Conservation (phyloP, 176 grass and related monocot species). For the Oryza officinalis region DNA sequence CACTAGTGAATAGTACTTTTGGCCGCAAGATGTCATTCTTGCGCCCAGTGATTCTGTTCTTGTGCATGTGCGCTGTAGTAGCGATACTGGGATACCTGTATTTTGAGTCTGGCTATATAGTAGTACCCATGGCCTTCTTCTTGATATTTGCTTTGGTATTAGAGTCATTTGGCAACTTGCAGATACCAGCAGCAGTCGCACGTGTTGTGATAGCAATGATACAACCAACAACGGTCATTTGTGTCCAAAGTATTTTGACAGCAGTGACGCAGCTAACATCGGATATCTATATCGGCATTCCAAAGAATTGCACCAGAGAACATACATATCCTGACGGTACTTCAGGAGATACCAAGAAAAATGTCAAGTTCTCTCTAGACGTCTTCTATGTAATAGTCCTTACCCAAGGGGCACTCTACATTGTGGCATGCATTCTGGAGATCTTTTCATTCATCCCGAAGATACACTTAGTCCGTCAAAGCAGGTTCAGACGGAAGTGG, state of each 20-base stretch:
- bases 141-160: neutral
- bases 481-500: neutral
- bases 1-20: neutral
- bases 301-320: neutral
- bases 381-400: conserved; percentile 30
- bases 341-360: neutral
- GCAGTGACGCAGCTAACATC: neutral
- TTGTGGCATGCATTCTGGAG: neutral
- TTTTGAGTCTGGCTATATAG: fast-evolving
- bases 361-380: neutral
- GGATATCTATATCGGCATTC: neutral
- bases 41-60: neutral
- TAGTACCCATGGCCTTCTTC: neutral
- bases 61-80: neutral
- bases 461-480: neutral
- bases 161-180: conserved; percentile 19
- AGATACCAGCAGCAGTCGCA: neutral
- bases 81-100: neutral
- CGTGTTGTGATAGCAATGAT: neutral
- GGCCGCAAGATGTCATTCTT: neutral
- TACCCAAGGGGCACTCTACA: conserved; percentile 14
- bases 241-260: neutral
- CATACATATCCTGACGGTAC: neutral
- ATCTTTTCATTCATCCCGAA: conserved; percentile 15
- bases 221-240: neutral